These are phyloP conservation scores for Jaltomata sinuosa DNA, from an alignment of 257 asterid genomes.

Conservation along the genomic window DNA sequence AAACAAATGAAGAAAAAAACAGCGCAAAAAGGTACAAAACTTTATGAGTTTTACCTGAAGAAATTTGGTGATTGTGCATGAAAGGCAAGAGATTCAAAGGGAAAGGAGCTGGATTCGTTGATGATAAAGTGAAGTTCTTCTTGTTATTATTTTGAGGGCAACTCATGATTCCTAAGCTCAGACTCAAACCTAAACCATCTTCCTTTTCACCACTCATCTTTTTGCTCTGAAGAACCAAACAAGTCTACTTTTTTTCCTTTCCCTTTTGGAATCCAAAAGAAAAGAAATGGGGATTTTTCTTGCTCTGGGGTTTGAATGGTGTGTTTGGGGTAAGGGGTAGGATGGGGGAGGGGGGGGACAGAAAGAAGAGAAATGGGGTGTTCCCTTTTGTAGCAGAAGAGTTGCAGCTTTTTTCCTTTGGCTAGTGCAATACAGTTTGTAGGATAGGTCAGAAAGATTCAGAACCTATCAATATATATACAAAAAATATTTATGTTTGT, in stretches of 20 bases:
- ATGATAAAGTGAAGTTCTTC: background rate
- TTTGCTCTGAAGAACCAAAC: background rate
- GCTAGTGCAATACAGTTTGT: conserved; percentile 25
- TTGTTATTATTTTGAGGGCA: background rate
- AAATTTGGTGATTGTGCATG: conserved; percentile 17
- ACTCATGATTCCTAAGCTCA: conserved; percentile 42
- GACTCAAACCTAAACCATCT: conserved; percentile 55
- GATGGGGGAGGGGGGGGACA: conserved; percentile 39
- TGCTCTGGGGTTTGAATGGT: background rate
- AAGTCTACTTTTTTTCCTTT: background rate
- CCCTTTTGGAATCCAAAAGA: background rate
- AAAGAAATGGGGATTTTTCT: background rate
- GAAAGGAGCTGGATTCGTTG: conserved; percentile 14
- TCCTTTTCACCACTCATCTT: conserved; percentile 45
- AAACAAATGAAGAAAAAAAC: too few relatives aligned
- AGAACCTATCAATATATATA: conserved; percentile 22
- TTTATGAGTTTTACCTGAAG: conserved; percentile 27
- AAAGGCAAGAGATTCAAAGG: conserved; percentile 43
- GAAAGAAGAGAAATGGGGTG: conserved; percentile 62
- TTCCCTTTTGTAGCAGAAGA: conserved; percentile 39
- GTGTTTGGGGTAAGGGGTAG: background rate
- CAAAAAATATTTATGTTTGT: background rate
- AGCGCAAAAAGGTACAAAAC: too few relatives aligned
- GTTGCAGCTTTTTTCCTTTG: conserved; percentile 47
- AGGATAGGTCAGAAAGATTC: conserved; percentile 8